phyloP scores from a whole-genome alignment of 2,329 filamentous ascomycete genomes.

The Hypomyces perniciosus region DNA sequence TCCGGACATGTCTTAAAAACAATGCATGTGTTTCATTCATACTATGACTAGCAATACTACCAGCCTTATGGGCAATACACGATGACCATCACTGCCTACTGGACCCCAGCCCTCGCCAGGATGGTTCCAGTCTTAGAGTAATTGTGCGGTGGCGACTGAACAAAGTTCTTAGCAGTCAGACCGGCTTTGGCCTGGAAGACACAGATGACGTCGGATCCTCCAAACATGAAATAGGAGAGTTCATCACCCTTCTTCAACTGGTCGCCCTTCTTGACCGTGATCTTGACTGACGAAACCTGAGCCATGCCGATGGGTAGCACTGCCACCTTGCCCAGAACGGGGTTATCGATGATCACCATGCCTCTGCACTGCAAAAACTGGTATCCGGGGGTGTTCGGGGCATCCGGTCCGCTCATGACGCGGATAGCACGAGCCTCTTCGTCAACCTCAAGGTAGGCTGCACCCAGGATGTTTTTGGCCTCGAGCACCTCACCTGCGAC shows the following conservation, averaged over 20 bases:
- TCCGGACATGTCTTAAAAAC: too few relatives aligned
- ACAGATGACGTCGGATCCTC: constrained; percentile 36
- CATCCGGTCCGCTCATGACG: constrained; percentile 20
- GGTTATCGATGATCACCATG: constrained; percentile 32
- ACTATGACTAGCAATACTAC: too few relatives aligned
- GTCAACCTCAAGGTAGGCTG: constrained; percentile 32
- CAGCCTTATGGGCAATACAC: too few relatives aligned
- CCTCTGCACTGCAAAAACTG: constrained; percentile 36
- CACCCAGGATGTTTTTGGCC: constrained; percentile 31
- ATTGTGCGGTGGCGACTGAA: constrained; percentile 11
- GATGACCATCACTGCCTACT: too few relatives aligned
- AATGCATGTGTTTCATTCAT: too few relatives aligned
- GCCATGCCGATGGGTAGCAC: constrained; percentile 41
- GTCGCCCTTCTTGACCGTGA: constrained; percentile 22
- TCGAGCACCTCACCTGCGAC: constrained; percentile 32
- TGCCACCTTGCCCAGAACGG: constrained; percentile 30
- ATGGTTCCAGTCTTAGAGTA: constrained; percentile 18
- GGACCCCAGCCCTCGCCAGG: constrained; percentile 6
- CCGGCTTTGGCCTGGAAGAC: constrained; percentile 29
- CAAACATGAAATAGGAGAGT: constrained; percentile 37
- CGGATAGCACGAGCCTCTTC: constrained; percentile 14
- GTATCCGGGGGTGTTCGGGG: constrained; percentile 32
- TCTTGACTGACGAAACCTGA: constrained; percentile 34
- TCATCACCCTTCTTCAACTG: constrained; percentile 35
- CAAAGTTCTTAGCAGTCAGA: constrained; percentile 15